Evolutionary conservation across 73 alveolate species (phyloP).

Genomic region (Paramecium sexaurelia): DNA sequence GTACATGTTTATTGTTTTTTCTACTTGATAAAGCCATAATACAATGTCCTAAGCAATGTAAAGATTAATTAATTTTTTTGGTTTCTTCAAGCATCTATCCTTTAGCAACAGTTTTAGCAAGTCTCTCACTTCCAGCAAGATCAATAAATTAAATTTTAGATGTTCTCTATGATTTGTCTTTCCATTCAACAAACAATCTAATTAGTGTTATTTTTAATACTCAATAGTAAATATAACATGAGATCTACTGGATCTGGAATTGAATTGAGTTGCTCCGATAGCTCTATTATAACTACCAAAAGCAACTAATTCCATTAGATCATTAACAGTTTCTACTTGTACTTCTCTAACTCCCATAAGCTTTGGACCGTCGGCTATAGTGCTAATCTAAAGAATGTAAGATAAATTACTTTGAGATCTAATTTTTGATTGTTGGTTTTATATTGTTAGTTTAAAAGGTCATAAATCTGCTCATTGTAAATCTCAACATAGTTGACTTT

Average conservation of each 20-base stretch:
- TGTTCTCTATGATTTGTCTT: conserved; percentile 59
- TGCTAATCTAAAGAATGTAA: not conserved
- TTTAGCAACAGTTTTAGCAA: conserved; percentile 80
- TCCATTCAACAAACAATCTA: conserved; percentile 50
- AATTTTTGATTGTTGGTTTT: not conserved
- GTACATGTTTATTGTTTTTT: conserved; percentile 63
- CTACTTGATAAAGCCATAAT: conserved; percentile 62
- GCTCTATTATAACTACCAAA: conserved; percentile 64
- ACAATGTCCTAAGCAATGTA: conserved; percentile 77
- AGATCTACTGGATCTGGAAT: conserved; percentile 65
- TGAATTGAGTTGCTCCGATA: conserved; percentile 57
- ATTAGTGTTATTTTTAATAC: not conserved
- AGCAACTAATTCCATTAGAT: conserved; percentile 44
- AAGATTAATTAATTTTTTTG: conserved; percentile 77
- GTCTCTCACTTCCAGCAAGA: conserved; percentile 97
- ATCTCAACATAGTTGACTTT: conserved; percentile 57
- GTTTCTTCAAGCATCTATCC: conserved; percentile 90
- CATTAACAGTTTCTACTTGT: conserved; percentile 34
- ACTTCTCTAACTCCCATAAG: conserved; percentile 59
- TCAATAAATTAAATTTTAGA: conserved; percentile 72
- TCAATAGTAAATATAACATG: conserved; percentile 60
- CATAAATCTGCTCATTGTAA: conserved; percentile 58
- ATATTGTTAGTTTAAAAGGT: conserved; percentile 30
- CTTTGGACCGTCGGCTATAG: conserved; percentile 49
- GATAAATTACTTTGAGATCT: not conserved